Conservation (phyloP, 1,139 yeast species). For the Hyphopichia pseudoburtonii region DNA sequence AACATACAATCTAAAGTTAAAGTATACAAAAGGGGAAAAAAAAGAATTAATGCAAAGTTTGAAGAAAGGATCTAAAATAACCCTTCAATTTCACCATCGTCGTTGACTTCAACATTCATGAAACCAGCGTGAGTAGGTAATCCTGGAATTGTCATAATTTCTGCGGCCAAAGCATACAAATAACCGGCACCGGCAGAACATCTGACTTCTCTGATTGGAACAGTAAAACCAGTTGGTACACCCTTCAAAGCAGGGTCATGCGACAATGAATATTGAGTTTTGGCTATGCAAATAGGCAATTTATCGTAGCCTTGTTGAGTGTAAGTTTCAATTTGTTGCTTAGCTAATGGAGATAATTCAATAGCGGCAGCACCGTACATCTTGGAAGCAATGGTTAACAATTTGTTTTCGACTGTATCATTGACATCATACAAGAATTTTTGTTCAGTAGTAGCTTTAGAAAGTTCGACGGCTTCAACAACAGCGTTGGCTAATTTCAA, state of each 20-base stretch:
- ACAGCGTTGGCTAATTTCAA: slow-evolving; percentile 68
- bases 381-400: slow-evolving; percentile 63
- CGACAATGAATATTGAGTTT: slow-evolving; percentile 79
- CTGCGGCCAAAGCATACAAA: slow-evolving; percentile 78
- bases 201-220: slow-evolving; percentile 79
- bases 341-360: slow-evolving; percentile 67
- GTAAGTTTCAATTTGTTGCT: slow-evolving; percentile 63
- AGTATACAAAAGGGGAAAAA: not conserved
- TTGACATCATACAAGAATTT: slow-evolving; percentile 61
- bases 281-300: slow-evolving; percentile 79
- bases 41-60: too few species aligned
- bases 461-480: slow-evolving; percentile 51
- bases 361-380: slow-evolving; percentile 76
- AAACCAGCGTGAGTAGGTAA: slow-evolving; percentile 80
- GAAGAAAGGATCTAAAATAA: too few species aligned
- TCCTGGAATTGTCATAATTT: slow-evolving; percentile 83
- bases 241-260: slow-evolving; percentile 82
- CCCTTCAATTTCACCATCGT: slow-evolving; percentile 79
- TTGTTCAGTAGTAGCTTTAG: slow-evolving; percentile 36
- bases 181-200: slow-evolving; percentile 84
- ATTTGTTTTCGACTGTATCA: slow-evolving; percentile 62
- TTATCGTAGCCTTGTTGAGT: slow-evolving; percentile 71
- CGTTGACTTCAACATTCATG: slow-evolving; percentile 81
- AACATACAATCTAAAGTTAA: too few species aligned
- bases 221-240: slow-evolving; percentile 74